Evolutionary conservation across 345 rosid genomes (phyloP).

Genomic region (Laguncularia racemosa): DNA sequence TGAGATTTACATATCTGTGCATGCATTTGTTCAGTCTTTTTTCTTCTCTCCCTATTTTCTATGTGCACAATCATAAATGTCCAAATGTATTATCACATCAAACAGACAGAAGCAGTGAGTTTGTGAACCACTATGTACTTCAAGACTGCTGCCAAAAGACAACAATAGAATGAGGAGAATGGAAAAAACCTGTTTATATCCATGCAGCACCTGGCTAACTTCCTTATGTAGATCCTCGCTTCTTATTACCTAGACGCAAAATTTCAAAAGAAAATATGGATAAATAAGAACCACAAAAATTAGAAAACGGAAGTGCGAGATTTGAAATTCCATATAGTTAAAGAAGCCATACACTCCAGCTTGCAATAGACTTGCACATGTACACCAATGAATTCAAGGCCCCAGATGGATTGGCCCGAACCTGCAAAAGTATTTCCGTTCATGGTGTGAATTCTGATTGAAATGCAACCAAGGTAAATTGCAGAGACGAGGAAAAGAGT

Average conservation of each 20-base stretch:
- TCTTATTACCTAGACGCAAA: slow-evolving; percentile 59
- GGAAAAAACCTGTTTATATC: slow-evolving; percentile 71
- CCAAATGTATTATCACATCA: no score
- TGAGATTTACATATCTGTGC: no score
- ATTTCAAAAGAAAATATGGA: neutral
- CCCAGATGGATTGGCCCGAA: slow-evolving; percentile 85
- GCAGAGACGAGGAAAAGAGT: slow-evolving; percentile 1
- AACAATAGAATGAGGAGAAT: neutral
- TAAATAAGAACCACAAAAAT: neutral
- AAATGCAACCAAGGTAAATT: neutral
- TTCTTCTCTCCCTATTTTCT: no score
- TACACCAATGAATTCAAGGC: slow-evolving; percentile 80
- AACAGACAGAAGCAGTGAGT: neutral
- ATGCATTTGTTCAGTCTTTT: no score
- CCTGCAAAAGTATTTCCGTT: slow-evolving; percentile 29
- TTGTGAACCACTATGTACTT: neutral
- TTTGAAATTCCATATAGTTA: neutral
- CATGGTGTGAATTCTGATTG: neutral
- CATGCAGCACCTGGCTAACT: slow-evolving; percentile 85
- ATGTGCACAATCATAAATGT: no score
- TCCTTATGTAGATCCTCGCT: slow-evolving; percentile 79
- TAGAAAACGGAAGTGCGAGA: neutral
- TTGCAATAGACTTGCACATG: slow-evolving; percentile 87
- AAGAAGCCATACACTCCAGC: slow-evolving; percentile 85
- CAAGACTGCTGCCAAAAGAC: neutral